phyloP scores from a whole-genome alignment of 1,139 yeast species.

The Petasospora fabianii region DNA sequence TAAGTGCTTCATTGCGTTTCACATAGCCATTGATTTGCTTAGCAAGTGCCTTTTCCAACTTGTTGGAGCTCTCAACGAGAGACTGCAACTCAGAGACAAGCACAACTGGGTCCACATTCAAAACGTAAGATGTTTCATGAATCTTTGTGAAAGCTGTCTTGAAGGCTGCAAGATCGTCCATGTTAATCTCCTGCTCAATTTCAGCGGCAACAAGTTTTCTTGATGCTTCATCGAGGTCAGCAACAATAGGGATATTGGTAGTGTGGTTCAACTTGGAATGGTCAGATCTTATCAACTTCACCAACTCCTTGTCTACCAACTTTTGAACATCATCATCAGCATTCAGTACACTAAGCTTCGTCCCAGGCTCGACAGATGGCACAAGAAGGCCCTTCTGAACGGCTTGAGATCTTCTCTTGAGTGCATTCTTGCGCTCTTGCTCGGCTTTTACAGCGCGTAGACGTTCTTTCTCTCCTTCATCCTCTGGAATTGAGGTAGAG shows the following conservation, averaged over 20 bases:
- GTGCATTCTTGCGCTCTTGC: conserved; percentile 25
- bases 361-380: conserved; percentile 36
- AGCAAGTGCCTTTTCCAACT: conserved; percentile 34
- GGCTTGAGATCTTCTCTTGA: conserved; percentile 44
- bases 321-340: conserved; percentile 18
- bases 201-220: conserved; percentile 31
- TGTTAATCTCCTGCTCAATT: conserved; percentile 30
- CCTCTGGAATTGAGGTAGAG: conserved; percentile 23
- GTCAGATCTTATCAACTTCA: conserved; percentile 46
- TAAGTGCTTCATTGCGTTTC: conserved; percentile 31
- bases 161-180: conserved; percentile 10
- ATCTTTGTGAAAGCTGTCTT: conserved; percentile 14
- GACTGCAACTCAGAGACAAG: conserved; percentile 23
- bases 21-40: conserved; percentile 35
- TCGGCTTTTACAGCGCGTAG: conserved; percentile 25
- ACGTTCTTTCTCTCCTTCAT: conserved; percentile 36
- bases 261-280: conserved; percentile 31
- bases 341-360: conserved; percentile 3
- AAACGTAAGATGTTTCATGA: conserved; percentile 7
- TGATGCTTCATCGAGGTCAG: conserved; percentile 41
- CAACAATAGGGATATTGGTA: conserved; percentile 30
- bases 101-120: conserved; percentile 13
- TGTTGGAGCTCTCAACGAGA: conserved; percentile 31
- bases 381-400: conserved; percentile 48
- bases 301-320: conserved; percentile 37